Base-by-base conservation (phyloP, 805 yeast genomes). In the Candida nanaspora region DNA sequence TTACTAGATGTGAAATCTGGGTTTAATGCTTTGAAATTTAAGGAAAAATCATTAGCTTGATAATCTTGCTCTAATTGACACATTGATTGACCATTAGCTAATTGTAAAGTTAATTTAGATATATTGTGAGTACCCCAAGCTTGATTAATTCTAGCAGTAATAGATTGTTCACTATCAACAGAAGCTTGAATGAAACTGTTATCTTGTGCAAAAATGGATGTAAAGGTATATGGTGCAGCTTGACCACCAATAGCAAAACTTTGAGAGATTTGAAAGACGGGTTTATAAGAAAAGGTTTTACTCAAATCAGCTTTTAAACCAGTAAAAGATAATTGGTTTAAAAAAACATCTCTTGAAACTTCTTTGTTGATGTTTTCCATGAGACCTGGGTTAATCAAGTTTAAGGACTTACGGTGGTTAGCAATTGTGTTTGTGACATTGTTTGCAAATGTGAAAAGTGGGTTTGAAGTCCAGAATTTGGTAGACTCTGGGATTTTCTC, bases 241-340 rank as follows among this genome's bases (percentile, higher is more conserved):
- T 81, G 80, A 42, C 94, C 83, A 37, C 98, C 98, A 51, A 86
- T 71, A 31, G 95, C 74, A 59, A 93, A 83, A 45, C 96, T 82
- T 63, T 93, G 98, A 47, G 96, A 83, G 44, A 94, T 85, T 74
- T 93, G 98, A 82, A 93, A 93, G 44, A 86, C 89, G 43, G 98
- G 98, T 66, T 80, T 81, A 74, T 89, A 75, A 48, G 84, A 69
- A 59, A 93, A 87, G 13, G 89, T 86, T 74, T 91, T 91, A 69
- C 86, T 85, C 55, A 93, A 76, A 65, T 93, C 98, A 43, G 98
- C 98, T 62, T 96, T 84, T 57, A 93, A 75, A 44, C 98, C 98
- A 31, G 95, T 82, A 74, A 91, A 91, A 65, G 82, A 80, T 69
- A 86, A 85, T 61, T 88, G 95, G 58, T 76, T 79, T 54, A 88